Evolutionary conservation across 202 grass and related monocot genomes (phyloP).

Genomic region (Miscanthus sacchariflorus): DNA sequence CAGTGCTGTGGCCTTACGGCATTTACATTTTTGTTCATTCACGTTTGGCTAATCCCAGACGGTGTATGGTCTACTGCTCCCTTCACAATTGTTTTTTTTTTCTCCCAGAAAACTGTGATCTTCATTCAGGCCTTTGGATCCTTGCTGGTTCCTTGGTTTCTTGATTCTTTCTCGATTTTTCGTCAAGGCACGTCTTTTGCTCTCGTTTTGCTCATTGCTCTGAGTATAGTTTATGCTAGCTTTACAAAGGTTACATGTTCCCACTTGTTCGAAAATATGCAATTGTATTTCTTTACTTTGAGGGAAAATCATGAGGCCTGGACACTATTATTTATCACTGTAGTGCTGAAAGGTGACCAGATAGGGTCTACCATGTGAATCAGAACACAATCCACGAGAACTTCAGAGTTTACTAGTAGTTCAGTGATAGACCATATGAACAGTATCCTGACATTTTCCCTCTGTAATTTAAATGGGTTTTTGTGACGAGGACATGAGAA

Average conservation of each 20-base stretch:
- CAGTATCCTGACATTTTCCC: not conserved
- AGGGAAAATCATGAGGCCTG: slow-evolving; percentile 35
- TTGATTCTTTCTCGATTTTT: slow-evolving; percentile 21
- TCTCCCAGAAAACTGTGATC: not conserved
- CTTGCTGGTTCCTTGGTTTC: slow-evolving; percentile 16
- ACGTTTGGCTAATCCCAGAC: not conserved
- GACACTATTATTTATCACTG: not conserved
- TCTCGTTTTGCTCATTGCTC: slow-evolving; percentile 22
- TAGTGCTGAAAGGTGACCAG: not conserved
- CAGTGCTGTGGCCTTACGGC: not conserved
- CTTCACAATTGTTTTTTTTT: not conserved
- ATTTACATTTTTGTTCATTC: slow-evolving; percentile 9
- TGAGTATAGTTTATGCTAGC: slow-evolving; percentile 9
- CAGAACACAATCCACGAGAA: slow-evolving; percentile 1
- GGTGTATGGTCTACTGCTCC: slow-evolving; percentile 9
- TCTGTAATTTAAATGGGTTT: not conserved
- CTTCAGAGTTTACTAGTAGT: not conserved
- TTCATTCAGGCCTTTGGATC: not conserved
- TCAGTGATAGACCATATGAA: not conserved
- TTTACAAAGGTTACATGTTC: slow-evolving; percentile 50
- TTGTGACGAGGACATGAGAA: not conserved
- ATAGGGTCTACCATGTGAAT: slow-evolving; percentile 41
- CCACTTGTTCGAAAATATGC: not conserved
- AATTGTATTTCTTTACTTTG: not conserved
- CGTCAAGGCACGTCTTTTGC: not conserved